Percentiles rank a stretch among this genome's conserved stretches.
phyloP scores from a whole-genome alignment of 495 filamentous ascomycete genomes.

The Delitschia confertaspora region DNA sequence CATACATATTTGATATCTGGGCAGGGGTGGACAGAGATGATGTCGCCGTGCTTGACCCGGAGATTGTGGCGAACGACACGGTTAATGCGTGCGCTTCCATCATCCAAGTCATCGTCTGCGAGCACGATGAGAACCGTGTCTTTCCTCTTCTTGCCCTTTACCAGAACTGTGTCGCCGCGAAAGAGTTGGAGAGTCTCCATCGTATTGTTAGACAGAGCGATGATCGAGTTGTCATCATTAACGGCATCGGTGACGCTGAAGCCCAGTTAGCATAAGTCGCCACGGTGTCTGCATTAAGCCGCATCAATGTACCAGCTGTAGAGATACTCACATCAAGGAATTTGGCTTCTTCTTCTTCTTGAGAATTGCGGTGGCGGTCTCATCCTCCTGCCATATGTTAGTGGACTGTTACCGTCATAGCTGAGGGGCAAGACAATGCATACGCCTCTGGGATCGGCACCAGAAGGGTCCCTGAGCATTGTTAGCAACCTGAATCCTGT shows the following conservation, averaged over 20 bases:
- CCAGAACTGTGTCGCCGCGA: constrained; percentile 93
- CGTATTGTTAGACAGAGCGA: constrained; percentile 95
- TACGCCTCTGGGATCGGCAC: constrained; percentile 79
- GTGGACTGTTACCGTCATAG: constrained; percentile 15
- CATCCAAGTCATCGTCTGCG: constrained; percentile 95
- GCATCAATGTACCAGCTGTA: neutral
- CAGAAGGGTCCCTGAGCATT: constrained; percentile 68
- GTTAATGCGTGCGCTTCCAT: constrained; percentile 93
- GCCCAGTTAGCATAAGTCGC: constrained; percentile 17
- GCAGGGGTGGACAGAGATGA: constrained; percentile 95
- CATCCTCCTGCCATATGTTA: constrained; percentile 56
- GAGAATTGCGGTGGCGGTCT: constrained; percentile 92
- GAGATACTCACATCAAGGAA: constrained; percentile 68
- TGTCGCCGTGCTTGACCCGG: constrained; percentile 94
- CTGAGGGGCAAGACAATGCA: constrained; percentile 29
- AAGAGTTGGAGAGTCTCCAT: constrained; percentile 98
- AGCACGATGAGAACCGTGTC: constrained; percentile 96
- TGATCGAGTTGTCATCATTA: constrained; percentile 99
- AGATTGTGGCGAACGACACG: constrained; percentile 97
- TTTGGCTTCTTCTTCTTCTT: constrained; percentile 99
- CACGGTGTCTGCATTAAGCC: too few species aligned
- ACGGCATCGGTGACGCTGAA: constrained; percentile 90
- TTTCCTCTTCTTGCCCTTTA: constrained; percentile 99
- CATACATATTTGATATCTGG: constrained; percentile 99
- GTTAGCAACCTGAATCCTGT: constrained; percentile 34